A percentile compares a stretch with the other conserved stretches of the same genome.
phyloP scores from a whole-genome alignment of 179 eudicot genomes.

The Actinidia chinensis region DNA sequence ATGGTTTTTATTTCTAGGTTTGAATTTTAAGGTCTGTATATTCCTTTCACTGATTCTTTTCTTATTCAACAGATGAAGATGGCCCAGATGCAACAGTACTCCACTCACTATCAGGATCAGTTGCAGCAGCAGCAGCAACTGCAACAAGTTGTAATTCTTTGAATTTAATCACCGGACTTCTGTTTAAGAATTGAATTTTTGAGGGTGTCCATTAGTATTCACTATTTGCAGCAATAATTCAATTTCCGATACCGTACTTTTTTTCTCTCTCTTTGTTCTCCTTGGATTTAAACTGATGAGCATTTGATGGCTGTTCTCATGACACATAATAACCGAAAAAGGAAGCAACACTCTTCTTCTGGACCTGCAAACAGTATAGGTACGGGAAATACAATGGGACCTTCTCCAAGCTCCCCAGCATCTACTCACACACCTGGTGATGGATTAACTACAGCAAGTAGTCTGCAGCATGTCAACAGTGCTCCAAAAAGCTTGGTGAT shows the following conservation, averaged over 20 bases:
- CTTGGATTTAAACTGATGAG: constrained; percentile 2
- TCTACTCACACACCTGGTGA: constrained; percentile 98
- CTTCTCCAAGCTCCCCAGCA: constrained; percentile 91
- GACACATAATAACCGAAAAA: constrained; percentile 69
- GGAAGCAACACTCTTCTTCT: constrained; percentile 91
- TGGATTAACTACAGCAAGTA: constrained; percentile 65
- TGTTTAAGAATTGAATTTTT: not conserved
- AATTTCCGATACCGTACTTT: not conserved
- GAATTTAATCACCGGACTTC: not conserved
- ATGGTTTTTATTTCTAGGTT: too few relatives aligned
- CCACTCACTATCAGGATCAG: constrained; percentile 91
- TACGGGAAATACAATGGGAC: constrained; percentile 91
- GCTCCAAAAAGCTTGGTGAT: constrained; percentile 80
- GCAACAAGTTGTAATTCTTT: constrained; percentile 60
- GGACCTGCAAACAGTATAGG: constrained; percentile 98
- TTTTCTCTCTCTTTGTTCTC: not conserved
- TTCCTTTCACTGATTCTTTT: constrained; percentile 14
- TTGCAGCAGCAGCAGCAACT: constrained; percentile 90
- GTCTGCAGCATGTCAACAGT: constrained; percentile 76
- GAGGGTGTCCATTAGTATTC: too few relatives aligned
- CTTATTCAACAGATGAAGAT: constrained; percentile 68
- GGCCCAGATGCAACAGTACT: constrained; percentile 81
- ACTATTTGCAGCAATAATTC: too few relatives aligned
- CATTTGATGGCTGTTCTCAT: constrained; percentile 16
- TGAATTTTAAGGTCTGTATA: not conserved